phyloP scores from a whole-genome alignment of 2,329 filamentous ascomycete genomes.

The Aureobasidium sp. region DNA sequence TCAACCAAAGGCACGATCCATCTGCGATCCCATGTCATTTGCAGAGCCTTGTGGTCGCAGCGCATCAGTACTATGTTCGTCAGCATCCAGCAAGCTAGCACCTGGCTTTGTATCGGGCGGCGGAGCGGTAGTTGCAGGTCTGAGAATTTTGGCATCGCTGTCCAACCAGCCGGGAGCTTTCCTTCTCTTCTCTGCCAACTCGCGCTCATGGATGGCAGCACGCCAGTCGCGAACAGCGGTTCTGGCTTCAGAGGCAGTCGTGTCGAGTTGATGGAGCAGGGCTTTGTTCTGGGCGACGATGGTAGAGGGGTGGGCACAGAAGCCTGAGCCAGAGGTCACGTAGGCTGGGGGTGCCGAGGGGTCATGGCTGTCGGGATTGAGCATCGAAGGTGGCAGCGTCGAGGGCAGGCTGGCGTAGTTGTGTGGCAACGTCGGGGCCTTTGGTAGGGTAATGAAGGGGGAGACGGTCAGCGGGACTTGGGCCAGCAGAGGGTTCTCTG shows the following conservation, averaged over 20 bases:
- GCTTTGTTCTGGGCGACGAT: constrained; percentile 75
- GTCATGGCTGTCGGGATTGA: constrained; percentile 31
- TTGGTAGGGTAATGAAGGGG: constrained; percentile 84
- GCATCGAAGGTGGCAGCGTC: constrained; percentile 66
- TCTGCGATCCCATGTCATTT: constrained; percentile 26
- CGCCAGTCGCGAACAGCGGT: constrained; percentile 61
- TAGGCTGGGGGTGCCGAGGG: constrained; percentile 48
- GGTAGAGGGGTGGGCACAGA: constrained; percentile 77
- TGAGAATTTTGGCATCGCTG: constrained; percentile 58
- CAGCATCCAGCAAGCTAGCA: constrained; percentile 19
- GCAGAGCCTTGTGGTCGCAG: constrained; percentile 19
- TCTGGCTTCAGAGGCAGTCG: constrained; percentile 59
- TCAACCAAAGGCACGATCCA: constrained; percentile 29
- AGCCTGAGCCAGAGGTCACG: constrained; percentile 64
- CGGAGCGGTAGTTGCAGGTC: constrained; percentile 47
- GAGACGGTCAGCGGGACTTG: constrained; percentile 92
- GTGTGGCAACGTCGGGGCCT: constrained; percentile 85
- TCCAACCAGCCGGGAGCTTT: constrained; percentile 76
- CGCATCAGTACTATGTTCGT: constrained; percentile 13
- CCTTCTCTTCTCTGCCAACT: constrained; percentile 69
- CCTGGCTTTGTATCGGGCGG: constrained; percentile 12
- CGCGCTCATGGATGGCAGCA: constrained; percentile 52
- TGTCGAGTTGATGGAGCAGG: constrained; percentile 65
- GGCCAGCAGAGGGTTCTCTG: constrained; percentile 67
- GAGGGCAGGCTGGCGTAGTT: constrained; percentile 88